Base-by-base conservation (phyloP, 176 grass and related monocot species). In the Eremochloa ophiuroides region DNA sequence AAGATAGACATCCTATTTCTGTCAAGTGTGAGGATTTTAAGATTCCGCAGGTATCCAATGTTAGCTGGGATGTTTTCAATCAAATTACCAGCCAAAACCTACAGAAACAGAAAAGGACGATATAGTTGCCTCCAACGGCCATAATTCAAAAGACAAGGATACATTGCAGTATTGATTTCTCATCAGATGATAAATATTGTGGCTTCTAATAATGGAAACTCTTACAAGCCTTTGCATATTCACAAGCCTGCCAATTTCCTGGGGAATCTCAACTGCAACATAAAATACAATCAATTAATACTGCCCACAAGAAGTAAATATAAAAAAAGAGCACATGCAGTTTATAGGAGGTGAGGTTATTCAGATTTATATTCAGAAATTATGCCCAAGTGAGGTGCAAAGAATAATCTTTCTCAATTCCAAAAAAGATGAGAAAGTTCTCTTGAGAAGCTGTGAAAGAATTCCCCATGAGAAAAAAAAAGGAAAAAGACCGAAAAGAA, bases 201-300 rank as follows among this genome's bases (percentile, higher is more conserved):
- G 6, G 75, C 29, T 56, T 87, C 16, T 47, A 83, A 7, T 69
- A 85, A 86, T 28, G 44, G 66, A 35, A 79, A 58, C 48, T 34
- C 88, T 95, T 84, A 99, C 96, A 91, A 99, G 82, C 78, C 93
- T 94, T 89, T 99, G 96, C 86, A 99, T 88, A 84, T 87, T 91
- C 88, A 88, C 87, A 76, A 95, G 74, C 77, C 60, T 78, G 75
- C 88, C 71, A 69, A 99, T 62, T 62, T 95, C 93, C 28, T 74
- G 44, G 30, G 93, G 93, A 82, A 98, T 51, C 61, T 91, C 84
- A 74, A 72, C 96, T 98, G 91, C 82, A 93, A 75, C 27, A 76
- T 34, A 9, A 51, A 88, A 87, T 43, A 82, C 29, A 81, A 66
- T 76, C 34, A 82, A 80, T 68, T 78, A 20, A 20, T 30, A 76